Evolutionary conservation across 306 rosid species (phyloP).

Genomic region (Vigna mungo): DNA sequence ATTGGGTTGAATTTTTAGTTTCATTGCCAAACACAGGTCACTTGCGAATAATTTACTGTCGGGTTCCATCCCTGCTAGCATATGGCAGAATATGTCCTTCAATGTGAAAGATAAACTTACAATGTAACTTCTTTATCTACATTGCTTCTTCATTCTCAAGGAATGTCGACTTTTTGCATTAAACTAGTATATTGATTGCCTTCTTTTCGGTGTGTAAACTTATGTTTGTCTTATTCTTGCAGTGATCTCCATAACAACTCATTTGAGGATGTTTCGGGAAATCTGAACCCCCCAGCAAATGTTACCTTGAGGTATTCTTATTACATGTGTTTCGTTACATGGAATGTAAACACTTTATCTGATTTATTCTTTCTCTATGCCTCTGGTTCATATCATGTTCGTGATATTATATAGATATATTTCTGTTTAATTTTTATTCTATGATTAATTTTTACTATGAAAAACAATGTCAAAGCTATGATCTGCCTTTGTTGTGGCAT

Average conservation of each 20-base stretch:
- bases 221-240: constrained; percentile 43
- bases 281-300: constrained; percentile 59
- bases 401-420: constrained; percentile 1
- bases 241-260: constrained; percentile 80
- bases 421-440: neutral
- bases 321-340: constrained; percentile 31
- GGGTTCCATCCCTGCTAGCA: constrained; percentile 59
- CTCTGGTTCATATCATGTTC: constrained; percentile 29
- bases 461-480: constrained; percentile 18
- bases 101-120: constrained; percentile 49
- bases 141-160: constrained; percentile 12
- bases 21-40: constrained; percentile 55
- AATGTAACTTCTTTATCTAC: constrained; percentile 56
- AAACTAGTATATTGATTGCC: constrained; percentile 22
- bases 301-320: constrained; percentile 73
- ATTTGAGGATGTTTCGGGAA: constrained; percentile 55
- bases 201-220: constrained; percentile 34
- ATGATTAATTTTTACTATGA: constrained; percentile 30
- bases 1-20: constrained; percentile 39
- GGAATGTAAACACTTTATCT: constrained; percentile 25
- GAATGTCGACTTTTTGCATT: constrained; percentile 33
- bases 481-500: constrained; percentile 25
- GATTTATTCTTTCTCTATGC: constrained; percentile 5
- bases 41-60: constrained; percentile 59
- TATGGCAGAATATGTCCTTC: constrained; percentile 65